Conservation (phyloP, 768 basidiomycete genomes). For the Myochromella boudieri region DNA sequence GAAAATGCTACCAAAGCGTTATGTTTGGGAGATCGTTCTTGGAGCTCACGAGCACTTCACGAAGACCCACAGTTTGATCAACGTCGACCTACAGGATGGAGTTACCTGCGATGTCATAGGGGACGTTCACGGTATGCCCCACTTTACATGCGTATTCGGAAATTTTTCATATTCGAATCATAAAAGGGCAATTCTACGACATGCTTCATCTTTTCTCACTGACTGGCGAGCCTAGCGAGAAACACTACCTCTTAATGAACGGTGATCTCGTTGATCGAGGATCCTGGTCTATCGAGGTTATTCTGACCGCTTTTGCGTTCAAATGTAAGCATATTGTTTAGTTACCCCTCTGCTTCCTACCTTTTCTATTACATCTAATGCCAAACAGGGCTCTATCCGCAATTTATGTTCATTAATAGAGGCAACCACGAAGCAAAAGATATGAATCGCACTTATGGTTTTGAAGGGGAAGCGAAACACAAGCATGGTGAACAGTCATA, state of each 20-base stretch:
- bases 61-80: constrained; percentile 80
- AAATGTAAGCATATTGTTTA: constrained; percentile 62
- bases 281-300: constrained; percentile 94
- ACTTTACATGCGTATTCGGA: background rate
- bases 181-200: constrained; percentile 90
- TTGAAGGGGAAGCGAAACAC: constrained; percentile 94
- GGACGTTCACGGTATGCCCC: constrained; percentile 80
- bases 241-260: constrained; percentile 89
- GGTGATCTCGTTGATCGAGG: constrained; percentile 97
- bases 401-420: constrained; percentile 88
- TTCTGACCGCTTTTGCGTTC: constrained; percentile 89
- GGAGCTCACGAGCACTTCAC: constrained; percentile 77
- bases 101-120: constrained; percentile 92
- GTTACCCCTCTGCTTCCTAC: no score
- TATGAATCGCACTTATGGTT: constrained; percentile 94
- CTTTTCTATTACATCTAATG: constrained; percentile 7
- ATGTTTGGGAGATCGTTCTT: constrained; percentile 94
- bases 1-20: constrained; percentile 86
- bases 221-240: constrained; percentile 81
- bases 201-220: constrained; percentile 83
- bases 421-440: constrained; percentile 97
- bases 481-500: constrained; percentile 96
- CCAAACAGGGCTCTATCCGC: constrained; percentile 84
- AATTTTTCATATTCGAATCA: background rate
- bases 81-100: constrained; percentile 71